These are phyloP conservation scores for Nannizziopsis arthrosporioides DNA, from an alignment of 2,329 filamentous ascomycete genomes.

Conservation along the genomic window DNA sequence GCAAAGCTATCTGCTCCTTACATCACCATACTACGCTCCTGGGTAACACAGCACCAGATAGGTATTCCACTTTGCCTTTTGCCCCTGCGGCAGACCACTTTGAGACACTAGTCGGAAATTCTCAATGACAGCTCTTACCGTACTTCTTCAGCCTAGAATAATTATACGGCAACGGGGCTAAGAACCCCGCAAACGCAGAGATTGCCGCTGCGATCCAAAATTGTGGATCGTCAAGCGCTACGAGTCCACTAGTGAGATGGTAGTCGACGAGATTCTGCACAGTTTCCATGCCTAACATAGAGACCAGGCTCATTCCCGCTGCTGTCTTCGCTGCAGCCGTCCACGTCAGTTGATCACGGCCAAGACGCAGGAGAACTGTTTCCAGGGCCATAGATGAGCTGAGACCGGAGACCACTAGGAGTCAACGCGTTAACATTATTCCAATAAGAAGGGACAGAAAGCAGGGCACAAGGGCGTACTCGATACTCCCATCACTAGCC, in stretches of 20 bases:
- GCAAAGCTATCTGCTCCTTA: too few species aligned
- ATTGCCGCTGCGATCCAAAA: slow-evolving; percentile 43
- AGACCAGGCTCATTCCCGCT: slow-evolving; percentile 48
- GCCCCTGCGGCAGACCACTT: not conserved
- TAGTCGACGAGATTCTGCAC: slow-evolving; percentile 47
- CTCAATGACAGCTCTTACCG: slow-evolving; percentile 17
- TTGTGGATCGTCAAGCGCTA: slow-evolving; percentile 36
- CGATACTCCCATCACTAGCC: slow-evolving; percentile 42
- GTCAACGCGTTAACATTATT: slow-evolving; percentile 5
- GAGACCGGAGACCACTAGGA: slow-evolving; percentile 42
- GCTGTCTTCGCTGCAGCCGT: slow-evolving; percentile 40
- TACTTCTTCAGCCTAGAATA: slow-evolving; percentile 16
- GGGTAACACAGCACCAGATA: too few species aligned
- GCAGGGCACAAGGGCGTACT: slow-evolving; percentile 27
- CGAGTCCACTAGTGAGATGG: slow-evolving; percentile 42
- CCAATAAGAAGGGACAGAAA: not conserved
- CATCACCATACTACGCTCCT: too few species aligned
- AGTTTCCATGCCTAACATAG: slow-evolving; percentile 48
- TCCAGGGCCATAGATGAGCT: slow-evolving; percentile 43
- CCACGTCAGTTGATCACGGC: slow-evolving; percentile 41
- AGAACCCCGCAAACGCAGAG: slow-evolving; percentile 15
- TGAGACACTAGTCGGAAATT: not conserved
- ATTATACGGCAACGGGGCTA: slow-evolving; percentile 18
- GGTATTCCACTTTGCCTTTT: too few species aligned
- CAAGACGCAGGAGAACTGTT: slow-evolving; percentile 40